A percentile compares a stretch with the other conserved stretches of the same genome.
phyloP scores from a whole-genome alignment of 192 early-diverging fungal species.

The Rhizophlyctis rosea region DNA sequence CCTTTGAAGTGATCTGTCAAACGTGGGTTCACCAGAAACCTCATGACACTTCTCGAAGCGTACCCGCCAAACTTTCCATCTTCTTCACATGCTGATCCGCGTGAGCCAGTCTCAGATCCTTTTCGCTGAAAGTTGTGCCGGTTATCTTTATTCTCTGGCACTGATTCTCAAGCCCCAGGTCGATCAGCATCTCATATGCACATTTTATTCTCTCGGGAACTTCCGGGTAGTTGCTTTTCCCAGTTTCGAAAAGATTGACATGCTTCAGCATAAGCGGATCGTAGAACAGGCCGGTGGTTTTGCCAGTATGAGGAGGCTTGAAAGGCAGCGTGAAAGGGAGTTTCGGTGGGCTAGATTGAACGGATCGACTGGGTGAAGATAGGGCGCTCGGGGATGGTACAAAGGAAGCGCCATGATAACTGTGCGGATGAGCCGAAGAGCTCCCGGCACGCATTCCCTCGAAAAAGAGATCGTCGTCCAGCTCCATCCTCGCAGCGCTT shows the following conservation, averaged over 20 bases:
- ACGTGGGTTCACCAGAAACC: too few relatives aligned
- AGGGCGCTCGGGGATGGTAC: too few relatives aligned
- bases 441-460: too few relatives aligned
- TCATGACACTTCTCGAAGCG: not conserved
- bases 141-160: slow-evolving; percentile 2
- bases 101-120: slow-evolving; percentile 17
- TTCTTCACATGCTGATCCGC: slow-evolving; percentile 6
- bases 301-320: not conserved
- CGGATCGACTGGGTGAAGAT: too few relatives aligned
- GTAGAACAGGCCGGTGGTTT: slow-evolving; percentile 29
- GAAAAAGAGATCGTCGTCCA: too few relatives aligned
- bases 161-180: slow-evolving; percentile 1
- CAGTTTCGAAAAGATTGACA: slow-evolving; percentile 14
- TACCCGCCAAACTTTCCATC: slow-evolving; percentile 17
- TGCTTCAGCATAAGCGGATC: slow-evolving; percentile 28
- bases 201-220: slow-evolving; percentile 14
- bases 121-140: not conserved
- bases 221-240: slow-evolving; percentile 17
- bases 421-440: too few relatives aligned
- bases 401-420: too few relatives aligned
- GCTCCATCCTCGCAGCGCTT: too few relatives aligned
- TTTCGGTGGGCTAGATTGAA: too few relatives aligned
- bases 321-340: too few relatives aligned
- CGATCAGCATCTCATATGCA: slow-evolving; percentile 17
- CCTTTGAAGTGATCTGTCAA: not conserved